Evolutionary conservation across 2,329 filamentous ascomycete genomes (phyloP), one percentile per base, ranked within the genome.

Genomic region (Fusarium gaditjirri): DNA sequence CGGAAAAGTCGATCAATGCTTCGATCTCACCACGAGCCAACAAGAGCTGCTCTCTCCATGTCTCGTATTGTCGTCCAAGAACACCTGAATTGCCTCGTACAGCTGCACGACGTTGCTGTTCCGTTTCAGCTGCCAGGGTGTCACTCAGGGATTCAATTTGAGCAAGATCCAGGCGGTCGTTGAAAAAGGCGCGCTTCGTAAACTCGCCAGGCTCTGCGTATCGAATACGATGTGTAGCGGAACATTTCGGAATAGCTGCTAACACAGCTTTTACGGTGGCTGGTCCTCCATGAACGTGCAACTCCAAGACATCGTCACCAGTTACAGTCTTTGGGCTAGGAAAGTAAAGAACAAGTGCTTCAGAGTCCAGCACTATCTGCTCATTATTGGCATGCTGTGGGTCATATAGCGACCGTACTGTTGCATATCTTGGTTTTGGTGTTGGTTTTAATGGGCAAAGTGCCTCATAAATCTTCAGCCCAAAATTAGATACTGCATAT

Each of bases 141-240:
- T 91, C 90, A 70, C 89, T 86, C 6, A 93, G 83, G 2, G 89
- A 86, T 80, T 93, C 91, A 12, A 92, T 93, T 81, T 99, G 95
- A 5, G 94, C 93, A 3, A 99, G 87, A 76, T 97, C 93, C 8
- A 99, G 87, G 4, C 94, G 90, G 76, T 92, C 87, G 79, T 98
- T 96, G 79, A 95, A 86, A 78, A 99, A 99, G 9, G 96, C 95
- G 41, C 96, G 91, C 68, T 92, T 91, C 8, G 96, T 99, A 81
- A 99, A 99, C 79, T 99, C 96, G 61, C 96, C 96, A 0, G 96
- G 92, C 78, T 98, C 95, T 6, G 96, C 96, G 79, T 97, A 97
- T 35, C 94, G 93, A 64, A 97, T 90, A 17, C 76, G 77, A 27
- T 68, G 68, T 16, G 44, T 17, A 17, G 76, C 55, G 25, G 58